Percentiles rank a stretch among this genome's conserved stretches.
These are phyloP conservation scores for Ceratocystis albifundus DNA, from an alignment of 2,329 filamentous ascomycete species.

Conservation along the genomic window DNA sequence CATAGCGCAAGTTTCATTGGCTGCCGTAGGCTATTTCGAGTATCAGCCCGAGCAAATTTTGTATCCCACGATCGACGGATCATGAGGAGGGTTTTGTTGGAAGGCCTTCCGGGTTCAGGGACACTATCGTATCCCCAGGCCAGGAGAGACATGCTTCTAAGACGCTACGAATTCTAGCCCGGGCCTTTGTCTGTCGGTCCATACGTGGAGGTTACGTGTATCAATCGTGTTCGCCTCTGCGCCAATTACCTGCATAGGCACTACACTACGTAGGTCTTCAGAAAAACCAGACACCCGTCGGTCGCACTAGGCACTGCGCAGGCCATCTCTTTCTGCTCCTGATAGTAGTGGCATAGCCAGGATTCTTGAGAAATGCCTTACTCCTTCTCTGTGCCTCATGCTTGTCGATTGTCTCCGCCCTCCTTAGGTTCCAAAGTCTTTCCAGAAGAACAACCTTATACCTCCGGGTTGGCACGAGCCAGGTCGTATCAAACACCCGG, in stretches of 20 bases:
- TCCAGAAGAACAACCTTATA: background rate
- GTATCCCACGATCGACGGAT: background rate
- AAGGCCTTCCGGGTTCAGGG: too few relatives aligned
- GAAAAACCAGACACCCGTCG: background rate
- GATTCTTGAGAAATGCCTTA: too few relatives aligned
- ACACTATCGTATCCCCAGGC: too few relatives aligned
- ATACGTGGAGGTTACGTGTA: too few relatives aligned
- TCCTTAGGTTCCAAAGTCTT: background rate
- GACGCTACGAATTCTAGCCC: too few relatives aligned
- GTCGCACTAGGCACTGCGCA: background rate
- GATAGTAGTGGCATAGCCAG: too few relatives aligned
- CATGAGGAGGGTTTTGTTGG: too few relatives aligned
- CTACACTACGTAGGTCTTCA: background rate
- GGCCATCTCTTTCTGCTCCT: too few relatives aligned
- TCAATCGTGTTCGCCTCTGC: background rate
- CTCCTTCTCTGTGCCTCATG: background rate
- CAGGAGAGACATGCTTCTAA: too few relatives aligned
- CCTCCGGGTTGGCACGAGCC: conserved; percentile 4
- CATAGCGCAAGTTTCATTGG: background rate
- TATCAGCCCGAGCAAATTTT: background rate
- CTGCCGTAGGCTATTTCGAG: background rate
- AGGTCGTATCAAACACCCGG: background rate
- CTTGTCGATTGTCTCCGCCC: background rate
- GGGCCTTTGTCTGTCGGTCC: too few relatives aligned
- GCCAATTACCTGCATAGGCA: background rate